A percentile compares a stretch with the other conserved stretches of the same genome.
Evolutionary conservation across 2,329 filamentous ascomycete genomes (phyloP).

Genomic region (Zymoseptoria crescenta): DNA sequence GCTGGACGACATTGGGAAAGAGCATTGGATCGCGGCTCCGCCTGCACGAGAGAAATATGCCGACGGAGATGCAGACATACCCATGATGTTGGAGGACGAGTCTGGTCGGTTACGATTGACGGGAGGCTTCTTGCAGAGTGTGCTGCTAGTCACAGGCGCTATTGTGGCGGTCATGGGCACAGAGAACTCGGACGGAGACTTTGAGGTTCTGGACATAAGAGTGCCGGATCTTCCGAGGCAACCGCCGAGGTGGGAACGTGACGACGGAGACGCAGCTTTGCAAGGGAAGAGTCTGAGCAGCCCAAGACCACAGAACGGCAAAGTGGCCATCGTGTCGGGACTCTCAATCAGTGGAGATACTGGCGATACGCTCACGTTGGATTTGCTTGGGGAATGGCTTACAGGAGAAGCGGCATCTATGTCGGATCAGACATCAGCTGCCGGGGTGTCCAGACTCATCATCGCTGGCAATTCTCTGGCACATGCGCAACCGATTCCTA

Average conservation of each 20-base stretch:
- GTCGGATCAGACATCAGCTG: constrained; percentile 50
- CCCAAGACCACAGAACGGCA: constrained; percentile 47
- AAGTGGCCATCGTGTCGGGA: constrained; percentile 84
- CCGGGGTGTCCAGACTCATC: constrained; percentile 72
- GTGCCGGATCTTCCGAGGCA: constrained; percentile 81
- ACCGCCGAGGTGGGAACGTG: constrained; percentile 67
- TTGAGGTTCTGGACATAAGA: constrained; percentile 84
- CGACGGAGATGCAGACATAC: constrained; percentile 15
- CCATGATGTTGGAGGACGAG: constrained; percentile 76
- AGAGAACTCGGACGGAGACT: constrained; percentile 84
- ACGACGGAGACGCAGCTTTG: constrained; percentile 39
- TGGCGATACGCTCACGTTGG: constrained; percentile 65
- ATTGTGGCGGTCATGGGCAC: constrained; percentile 93
- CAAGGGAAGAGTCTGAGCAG: constrained; percentile 32
- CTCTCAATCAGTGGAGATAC: constrained; percentile 72
- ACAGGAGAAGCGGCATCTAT: constrained; percentile 69
- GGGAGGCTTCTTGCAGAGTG: constrained; percentile 58
- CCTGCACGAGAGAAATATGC: constrained; percentile 57
- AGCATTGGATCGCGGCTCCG: constrained; percentile 86
- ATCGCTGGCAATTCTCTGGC: constrained; percentile 85
- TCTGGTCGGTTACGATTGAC: constrained; percentile 78
- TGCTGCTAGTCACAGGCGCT: constrained; percentile 80
- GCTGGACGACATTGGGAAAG: constrained; percentile 87
- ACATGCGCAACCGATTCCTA: constrained; percentile 39
- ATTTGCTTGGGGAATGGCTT: constrained; percentile 77